Evolutionary conservation across 805 yeast genomes (phyloP).

Genomic region (Hanseniaspora guilliermondii): DNA sequence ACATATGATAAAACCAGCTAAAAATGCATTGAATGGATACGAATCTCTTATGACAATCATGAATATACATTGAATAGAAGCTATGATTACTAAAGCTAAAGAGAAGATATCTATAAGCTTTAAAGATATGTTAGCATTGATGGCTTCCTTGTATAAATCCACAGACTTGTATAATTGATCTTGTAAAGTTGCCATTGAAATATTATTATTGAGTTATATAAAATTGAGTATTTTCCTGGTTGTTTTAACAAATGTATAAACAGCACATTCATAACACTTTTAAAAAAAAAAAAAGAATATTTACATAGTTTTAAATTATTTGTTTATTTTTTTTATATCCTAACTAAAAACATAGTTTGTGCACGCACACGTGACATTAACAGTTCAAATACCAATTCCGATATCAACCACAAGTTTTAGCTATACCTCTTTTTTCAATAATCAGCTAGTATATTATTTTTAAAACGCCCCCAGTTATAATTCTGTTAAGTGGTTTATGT

Average conservation of each 20-base stretch:
- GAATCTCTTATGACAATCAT: slow-evolving; percentile 61
- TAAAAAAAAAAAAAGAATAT: too few relatives aligned
- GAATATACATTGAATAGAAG: slow-evolving; percentile 66
- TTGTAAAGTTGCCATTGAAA: slow-evolving; percentile 5
- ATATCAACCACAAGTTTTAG: too few relatives aligned
- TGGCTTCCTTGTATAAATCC: slow-evolving; percentile 19
- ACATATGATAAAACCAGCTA: slow-evolving; percentile 82
- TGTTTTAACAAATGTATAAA: neutral
- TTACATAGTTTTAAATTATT: too few relatives aligned
- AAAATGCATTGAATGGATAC: slow-evolving; percentile 93
- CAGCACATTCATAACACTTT: neutral
- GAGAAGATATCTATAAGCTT: slow-evolving; percentile 69
- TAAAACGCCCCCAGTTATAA: too few relatives aligned
- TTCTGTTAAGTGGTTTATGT: too few relatives aligned
- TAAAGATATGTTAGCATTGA: slow-evolving; percentile 33
- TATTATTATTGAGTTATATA: neutral
- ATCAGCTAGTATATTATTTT: too few relatives aligned
- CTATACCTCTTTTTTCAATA: too few relatives aligned
- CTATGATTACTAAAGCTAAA: slow-evolving; percentile 59
- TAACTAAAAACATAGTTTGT: too few relatives aligned
- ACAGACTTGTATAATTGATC: slow-evolving; percentile 11
- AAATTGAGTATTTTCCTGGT: neutral
- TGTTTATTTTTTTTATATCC: too few relatives aligned
- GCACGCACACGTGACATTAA: too few relatives aligned
- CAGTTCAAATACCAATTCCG: too few relatives aligned